A percentile compares a stretch with the other conserved stretches of the same genome.
These are phyloP conservation scores for Yamadazyma diospyri DNA, from an alignment of 1,139 yeast genomes.

Conservation along the genomic window DNA sequence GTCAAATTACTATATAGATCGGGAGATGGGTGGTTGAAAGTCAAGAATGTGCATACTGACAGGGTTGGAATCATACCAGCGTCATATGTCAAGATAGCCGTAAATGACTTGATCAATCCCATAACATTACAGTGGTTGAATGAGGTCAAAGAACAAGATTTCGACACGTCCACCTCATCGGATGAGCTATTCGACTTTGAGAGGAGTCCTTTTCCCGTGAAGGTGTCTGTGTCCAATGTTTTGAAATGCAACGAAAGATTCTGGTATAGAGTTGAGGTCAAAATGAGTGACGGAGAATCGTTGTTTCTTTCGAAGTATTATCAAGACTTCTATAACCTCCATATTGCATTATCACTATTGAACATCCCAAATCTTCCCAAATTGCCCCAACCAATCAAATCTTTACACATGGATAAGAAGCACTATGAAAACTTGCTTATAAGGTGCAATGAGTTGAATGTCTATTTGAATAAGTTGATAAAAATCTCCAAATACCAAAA, in stretches of 20 bases:
- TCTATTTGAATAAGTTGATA: slow-evolving; percentile 29
- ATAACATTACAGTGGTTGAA: slow-evolving; percentile 38
- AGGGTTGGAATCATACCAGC: slow-evolving; percentile 42
- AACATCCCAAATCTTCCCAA: slow-evolving; percentile 24
- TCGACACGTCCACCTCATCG: background rate
- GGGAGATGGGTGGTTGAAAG: slow-evolving; percentile 44
- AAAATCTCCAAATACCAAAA: slow-evolving; percentile 13
- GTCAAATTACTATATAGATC: slow-evolving; percentile 37
- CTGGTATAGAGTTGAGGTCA: slow-evolving; percentile 43
- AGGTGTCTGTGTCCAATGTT: slow-evolving; percentile 33
- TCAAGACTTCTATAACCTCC: slow-evolving; percentile 43
- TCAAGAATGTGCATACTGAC: slow-evolving; percentile 32
- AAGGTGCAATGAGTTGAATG: slow-evolving; percentile 33
- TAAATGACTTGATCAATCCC: slow-evolving; percentile 38
- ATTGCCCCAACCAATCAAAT: slow-evolving; percentile 36
- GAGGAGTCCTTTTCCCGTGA: slow-evolving; percentile 24
- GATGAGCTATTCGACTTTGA: slow-evolving; percentile 17
- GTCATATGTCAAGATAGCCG: slow-evolving; percentile 39
- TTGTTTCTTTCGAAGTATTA: slow-evolving; percentile 35
- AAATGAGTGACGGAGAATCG: slow-evolving; percentile 28
- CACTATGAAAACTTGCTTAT: slow-evolving; percentile 20
- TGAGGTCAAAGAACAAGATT: slow-evolving; percentile 9
- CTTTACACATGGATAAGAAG: slow-evolving; percentile 15
- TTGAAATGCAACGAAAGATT: slow-evolving; percentile 32
- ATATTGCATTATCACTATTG: slow-evolving; percentile 21